Conservation (phyloP, 2,329 filamentous ascomycete genomes). For the Colletotrichum kahawae region DNA sequence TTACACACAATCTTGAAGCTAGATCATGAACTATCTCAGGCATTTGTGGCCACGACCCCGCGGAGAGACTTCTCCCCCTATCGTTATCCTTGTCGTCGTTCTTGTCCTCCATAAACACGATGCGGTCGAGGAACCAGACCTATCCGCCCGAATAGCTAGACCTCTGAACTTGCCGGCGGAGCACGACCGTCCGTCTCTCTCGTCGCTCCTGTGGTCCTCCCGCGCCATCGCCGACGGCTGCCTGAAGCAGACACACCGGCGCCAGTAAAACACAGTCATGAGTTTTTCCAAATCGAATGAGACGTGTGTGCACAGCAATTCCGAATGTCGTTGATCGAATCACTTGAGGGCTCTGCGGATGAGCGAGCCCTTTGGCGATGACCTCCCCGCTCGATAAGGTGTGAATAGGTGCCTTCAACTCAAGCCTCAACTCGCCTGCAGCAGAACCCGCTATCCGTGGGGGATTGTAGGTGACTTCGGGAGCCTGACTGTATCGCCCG, state of each 20-base stretch:
- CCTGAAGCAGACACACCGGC: neutral
- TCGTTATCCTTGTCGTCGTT: neutral
- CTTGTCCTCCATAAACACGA: no score
- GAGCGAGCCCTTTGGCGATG: rapidly evolving
- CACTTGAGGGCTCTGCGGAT: neutral
- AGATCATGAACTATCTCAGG: neutral
- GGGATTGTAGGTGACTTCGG: neutral
- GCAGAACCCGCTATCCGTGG: rapidly evolving
- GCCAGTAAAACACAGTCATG: neutral
- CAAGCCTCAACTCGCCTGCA: neutral
- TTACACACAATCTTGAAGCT: neutral
- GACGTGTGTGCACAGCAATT: neutral
- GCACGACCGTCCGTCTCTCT: neutral
- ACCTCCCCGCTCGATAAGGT: neutral
- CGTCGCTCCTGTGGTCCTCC: neutral
- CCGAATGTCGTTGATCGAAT: neutral
- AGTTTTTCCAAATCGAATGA: neutral
- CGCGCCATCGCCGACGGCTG: neutral
- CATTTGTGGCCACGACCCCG: neutral
- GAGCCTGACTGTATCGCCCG: neutral
- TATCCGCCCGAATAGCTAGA: neutral
- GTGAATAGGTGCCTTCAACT: neutral
- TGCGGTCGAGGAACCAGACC: neutral
- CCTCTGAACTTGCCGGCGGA: no score
- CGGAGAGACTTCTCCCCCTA: rapidly evolving